Percentiles rank a stretch among this genome's conserved stretches.
Evolutionary conservation across 306 rosid species (phyloP).

Genomic region (Vigna angularis): DNA sequence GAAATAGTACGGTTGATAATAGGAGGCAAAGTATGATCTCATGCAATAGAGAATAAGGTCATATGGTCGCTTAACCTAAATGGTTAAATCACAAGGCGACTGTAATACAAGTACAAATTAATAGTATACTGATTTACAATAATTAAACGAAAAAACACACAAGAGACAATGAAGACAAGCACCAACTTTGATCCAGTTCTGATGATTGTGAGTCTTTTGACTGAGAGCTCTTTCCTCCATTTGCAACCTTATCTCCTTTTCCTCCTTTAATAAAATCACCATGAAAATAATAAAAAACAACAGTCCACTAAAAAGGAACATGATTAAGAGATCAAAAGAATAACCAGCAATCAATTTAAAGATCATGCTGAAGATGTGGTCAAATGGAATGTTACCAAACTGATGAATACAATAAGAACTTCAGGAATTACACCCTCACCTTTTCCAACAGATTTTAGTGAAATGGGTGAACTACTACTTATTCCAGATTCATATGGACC

Average conservation of each 20-base stretch:
- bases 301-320: slow-evolving; percentile 12
- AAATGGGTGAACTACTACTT: slow-evolving; percentile 7
- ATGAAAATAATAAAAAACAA: slow-evolving; percentile 33
- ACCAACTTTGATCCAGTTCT: slow-evolving; percentile 76
- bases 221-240: slow-evolving; percentile 50
- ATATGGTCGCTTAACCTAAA: not conserved
- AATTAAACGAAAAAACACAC: slow-evolving; percentile 14
- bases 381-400: slow-evolving; percentile 33
- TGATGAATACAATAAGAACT: slow-evolving; percentile 45
- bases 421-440: slow-evolving; percentile 42
- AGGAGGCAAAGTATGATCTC: slow-evolving; percentile 6
- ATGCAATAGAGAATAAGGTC: slow-evolving; percentile 17
- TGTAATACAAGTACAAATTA: slow-evolving; percentile 20
- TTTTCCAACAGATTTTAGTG: slow-evolving; percentile 53
- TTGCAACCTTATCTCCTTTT: slow-evolving; percentile 62
- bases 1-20: slow-evolving; percentile 8
- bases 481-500: slow-evolving; percentile 48
- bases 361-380: not conserved
- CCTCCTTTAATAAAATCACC: slow-evolving; percentile 61
- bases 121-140: slow-evolving; percentile 19
- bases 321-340: slow-evolving; percentile 22
- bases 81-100: slow-evolving; percentile 9
- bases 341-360: slow-evolving; percentile 21
- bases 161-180: slow-evolving; percentile 39
- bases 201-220: slow-evolving; percentile 58